phyloP scores from a whole-genome alignment of 257 asterid genomes.

The Fraxinus cuspidata region DNA sequence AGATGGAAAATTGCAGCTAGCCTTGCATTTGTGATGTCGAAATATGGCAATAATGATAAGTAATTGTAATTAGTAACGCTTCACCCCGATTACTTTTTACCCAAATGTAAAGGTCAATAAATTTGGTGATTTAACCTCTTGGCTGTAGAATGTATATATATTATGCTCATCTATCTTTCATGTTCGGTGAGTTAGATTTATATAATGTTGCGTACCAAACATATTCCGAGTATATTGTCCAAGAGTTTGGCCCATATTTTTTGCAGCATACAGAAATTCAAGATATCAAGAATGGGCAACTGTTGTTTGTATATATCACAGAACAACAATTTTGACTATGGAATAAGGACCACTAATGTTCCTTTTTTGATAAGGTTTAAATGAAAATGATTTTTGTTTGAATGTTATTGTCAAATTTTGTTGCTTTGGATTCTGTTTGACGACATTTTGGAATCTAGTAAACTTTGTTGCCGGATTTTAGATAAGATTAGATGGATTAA shows the following conservation, averaged over 20 bases:
- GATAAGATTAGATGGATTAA: background rate
- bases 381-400: background rate
- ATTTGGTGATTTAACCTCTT: conserved; percentile 15
- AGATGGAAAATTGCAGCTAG: conserved; percentile 12
- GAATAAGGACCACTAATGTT: conserved; percentile 15
- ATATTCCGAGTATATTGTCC: background rate
- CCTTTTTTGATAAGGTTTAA: conserved; percentile 12
- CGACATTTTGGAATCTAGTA: background rate
- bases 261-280: background rate
- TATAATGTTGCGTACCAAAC: too few relatives aligned
- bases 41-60: background rate
- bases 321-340: conserved; percentile 15
- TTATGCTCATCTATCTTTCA: background rate
- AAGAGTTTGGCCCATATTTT: background rate
- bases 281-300: background rate
- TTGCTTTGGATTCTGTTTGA: conserved; percentile 1
- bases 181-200: too few relatives aligned
- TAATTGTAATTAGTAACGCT: conserved; percentile 13
- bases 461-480: background rate
- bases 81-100: background rate
- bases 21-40: conserved; percentile 14
- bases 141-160: conserved; percentile 12
- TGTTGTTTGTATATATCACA: background rate
- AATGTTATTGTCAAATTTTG: background rate
- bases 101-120: background rate